Conservation (phyloP, 495 filamentous ascomycete species). For the Lophiotrema nucula region DNA sequence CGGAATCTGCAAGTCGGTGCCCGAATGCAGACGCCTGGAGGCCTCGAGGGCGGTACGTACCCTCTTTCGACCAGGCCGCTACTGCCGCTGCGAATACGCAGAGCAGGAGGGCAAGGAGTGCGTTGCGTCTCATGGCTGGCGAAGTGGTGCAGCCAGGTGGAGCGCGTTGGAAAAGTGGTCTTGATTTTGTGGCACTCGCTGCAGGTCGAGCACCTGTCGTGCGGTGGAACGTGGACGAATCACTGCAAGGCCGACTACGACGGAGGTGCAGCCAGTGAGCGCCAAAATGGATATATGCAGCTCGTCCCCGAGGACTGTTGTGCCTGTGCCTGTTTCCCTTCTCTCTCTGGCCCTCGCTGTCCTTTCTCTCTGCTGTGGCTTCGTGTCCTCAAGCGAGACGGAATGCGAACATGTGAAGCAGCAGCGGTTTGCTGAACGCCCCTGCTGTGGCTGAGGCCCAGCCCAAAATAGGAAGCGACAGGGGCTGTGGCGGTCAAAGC, state of each 20-base stretch:
- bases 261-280: not conserved
- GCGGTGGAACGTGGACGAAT: conserved; percentile 32
- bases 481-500: conserved; percentile 5
- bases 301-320: not conserved
- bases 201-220: not conserved
- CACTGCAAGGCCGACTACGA: conserved; percentile 1
- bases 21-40: conserved; percentile 4
- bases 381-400: conserved; percentile 24
- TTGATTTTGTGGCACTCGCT: conserved; percentile 7
- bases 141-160: conserved; percentile 4
- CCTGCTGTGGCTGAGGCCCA: too few species aligned
- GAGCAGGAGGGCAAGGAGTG: conserved; percentile 49
- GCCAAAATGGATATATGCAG: not conserved
- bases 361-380: conserved; percentile 4
- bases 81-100: conserved; percentile 61
- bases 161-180: not conserved
- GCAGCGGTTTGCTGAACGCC: too few species aligned
- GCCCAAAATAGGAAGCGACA: conserved; percentile 20
- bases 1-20: conserved; percentile 4
- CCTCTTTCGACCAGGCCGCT: conserved; percentile 82
- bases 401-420: too few species aligned
- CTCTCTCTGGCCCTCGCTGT: conserved; percentile 1
- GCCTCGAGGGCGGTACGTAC: conserved; percentile 42
- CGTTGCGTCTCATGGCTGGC: conserved; percentile 25
- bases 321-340: not conserved